Conservation (phyloP, 1,284 basidiomycete genomes). For the Apiotrichum brassicae region DNA sequence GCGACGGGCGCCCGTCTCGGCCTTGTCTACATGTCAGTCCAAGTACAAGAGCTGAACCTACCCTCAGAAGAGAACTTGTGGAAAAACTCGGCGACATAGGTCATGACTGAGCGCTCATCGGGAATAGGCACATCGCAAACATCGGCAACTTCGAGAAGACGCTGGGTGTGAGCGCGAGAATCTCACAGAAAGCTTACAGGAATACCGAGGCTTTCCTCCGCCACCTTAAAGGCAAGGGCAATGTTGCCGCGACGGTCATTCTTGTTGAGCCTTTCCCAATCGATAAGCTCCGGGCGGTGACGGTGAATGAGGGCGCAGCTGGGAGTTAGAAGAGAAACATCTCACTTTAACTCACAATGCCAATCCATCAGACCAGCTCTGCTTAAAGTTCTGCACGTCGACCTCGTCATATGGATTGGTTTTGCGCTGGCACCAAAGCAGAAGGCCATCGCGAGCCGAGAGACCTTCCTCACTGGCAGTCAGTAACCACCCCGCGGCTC, state of each 20-base stretch:
- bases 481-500: background rate
- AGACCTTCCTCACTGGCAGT: slow-evolving; percentile 83
- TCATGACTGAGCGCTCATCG: slow-evolving; percentile 77
- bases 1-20: slow-evolving; percentile 84
- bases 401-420: slow-evolving; percentile 86
- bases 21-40: slow-evolving; percentile 61
- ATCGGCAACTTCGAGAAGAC: slow-evolving; percentile 93
- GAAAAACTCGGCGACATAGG: slow-evolving; percentile 79
- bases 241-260: slow-evolving; percentile 73
- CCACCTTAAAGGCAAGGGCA: slow-evolving; percentile 74
- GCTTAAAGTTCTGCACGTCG: slow-evolving; percentile 85
- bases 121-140: slow-evolving; percentile 81
- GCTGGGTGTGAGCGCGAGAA: slow-evolving; percentile 50
- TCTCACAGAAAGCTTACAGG: slow-evolving; percentile 56
- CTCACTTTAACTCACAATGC: slow-evolving; percentile 63
- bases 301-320: slow-evolving; percentile 96
- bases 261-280: slow-evolving; percentile 80
- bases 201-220: slow-evolving; percentile 78
- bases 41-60: slow-evolving; percentile 42
- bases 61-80: slow-evolving; percentile 97
- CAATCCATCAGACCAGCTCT: slow-evolving; percentile 88
- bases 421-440: slow-evolving; percentile 97
- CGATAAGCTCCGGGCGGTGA: slow-evolving; percentile 85
- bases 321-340: slow-evolving; percentile 8
- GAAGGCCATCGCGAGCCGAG: slow-evolving; percentile 89